Evolutionary conservation across 768 basidiomycete genomes (phyloP).

Genomic region (Leccinum imitatum): DNA sequence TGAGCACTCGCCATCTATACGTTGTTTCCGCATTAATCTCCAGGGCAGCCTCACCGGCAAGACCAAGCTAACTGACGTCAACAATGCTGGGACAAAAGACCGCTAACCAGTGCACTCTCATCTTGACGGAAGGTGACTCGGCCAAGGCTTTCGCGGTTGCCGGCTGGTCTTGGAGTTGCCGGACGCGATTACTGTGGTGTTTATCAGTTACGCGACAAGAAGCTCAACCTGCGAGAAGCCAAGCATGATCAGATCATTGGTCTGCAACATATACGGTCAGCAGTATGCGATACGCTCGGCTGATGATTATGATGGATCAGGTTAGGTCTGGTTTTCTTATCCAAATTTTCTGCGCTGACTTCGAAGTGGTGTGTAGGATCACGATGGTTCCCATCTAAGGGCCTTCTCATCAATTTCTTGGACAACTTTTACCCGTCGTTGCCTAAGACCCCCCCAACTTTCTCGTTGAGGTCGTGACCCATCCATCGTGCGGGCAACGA

Average conservation of each 20-base stretch:
- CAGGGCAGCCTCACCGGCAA: constrained; percentile 75
- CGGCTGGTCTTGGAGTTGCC: constrained; percentile 41
- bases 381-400: constrained; percentile 99
- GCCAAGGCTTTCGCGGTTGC: constrained; percentile 96
- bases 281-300: too few relatives aligned
- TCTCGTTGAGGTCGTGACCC: constrained; percentile 96
- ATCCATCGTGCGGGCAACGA: constrained; percentile 71
- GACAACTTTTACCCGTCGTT: constrained; percentile 97
- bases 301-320: too few relatives aligned
- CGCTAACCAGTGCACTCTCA: constrained; percentile 85
- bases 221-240: too few relatives aligned
- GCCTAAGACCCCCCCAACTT: constrained; percentile 76
- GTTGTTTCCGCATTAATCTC: constrained; percentile 2
- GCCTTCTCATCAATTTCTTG: constrained; percentile 96
- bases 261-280: too few relatives aligned
- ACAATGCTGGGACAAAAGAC: constrained; percentile 87
- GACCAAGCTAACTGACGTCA: constrained; percentile 93
- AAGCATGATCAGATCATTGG: too few relatives aligned
- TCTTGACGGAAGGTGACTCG: constrained; percentile 98
- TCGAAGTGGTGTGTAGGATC: constrained; percentile 60
- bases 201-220: too few relatives aligned
- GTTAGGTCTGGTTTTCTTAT: background rate
- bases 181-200: too few relatives aligned
- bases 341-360: background rate
- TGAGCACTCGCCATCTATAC: constrained; percentile 29